phyloP scores from a whole-genome alignment of 495 filamentous ascomycete species.

The Neurospora intermedia region DNA sequence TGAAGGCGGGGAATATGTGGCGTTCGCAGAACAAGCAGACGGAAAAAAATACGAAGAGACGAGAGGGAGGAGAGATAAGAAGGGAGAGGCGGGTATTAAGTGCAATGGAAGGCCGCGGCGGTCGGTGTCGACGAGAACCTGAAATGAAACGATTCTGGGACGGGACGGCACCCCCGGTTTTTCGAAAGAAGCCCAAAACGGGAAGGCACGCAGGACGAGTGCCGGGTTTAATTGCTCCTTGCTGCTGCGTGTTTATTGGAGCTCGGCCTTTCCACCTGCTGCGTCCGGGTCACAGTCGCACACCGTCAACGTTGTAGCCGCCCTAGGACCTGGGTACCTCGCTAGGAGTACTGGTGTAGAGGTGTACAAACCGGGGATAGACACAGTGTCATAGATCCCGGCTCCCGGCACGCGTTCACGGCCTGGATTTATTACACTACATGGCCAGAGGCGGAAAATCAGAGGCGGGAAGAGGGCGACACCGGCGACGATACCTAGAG shows the following conservation, averaged over 20 bases:
- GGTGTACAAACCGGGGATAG: not conserved
- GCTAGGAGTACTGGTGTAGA: no score
- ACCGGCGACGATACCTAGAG: not conserved
- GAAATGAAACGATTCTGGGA: constrained; percentile 1
- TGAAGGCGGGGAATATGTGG: not conserved
- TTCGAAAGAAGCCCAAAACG: constrained; percentile 2
- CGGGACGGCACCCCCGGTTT: not conserved
- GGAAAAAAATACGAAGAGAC: not conserved
- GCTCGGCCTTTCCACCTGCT: constrained; percentile 4
- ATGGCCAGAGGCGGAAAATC: constrained; percentile 1
- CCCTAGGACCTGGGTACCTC: not conserved
- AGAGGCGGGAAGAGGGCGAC: constrained; percentile 12
- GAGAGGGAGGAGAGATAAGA: constrained; percentile 4
- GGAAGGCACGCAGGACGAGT: constrained; percentile 17
- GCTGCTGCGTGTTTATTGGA: constrained; percentile 9
- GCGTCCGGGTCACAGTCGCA: not conserved
- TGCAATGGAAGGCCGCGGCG: not conserved
- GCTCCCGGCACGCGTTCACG: not conserved
- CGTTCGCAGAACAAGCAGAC: not conserved
- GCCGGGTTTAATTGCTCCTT: constrained; percentile 14
- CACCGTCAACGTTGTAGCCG: constrained; percentile 5
- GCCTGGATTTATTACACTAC: not conserved
- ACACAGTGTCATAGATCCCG: not conserved
- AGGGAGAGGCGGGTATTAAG: not conserved
- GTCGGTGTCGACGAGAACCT: not conserved